These are phyloP conservation scores for Lavandula angustifolia DNA, from an alignment of 257 asterid genomes.

Conservation along the genomic window DNA sequence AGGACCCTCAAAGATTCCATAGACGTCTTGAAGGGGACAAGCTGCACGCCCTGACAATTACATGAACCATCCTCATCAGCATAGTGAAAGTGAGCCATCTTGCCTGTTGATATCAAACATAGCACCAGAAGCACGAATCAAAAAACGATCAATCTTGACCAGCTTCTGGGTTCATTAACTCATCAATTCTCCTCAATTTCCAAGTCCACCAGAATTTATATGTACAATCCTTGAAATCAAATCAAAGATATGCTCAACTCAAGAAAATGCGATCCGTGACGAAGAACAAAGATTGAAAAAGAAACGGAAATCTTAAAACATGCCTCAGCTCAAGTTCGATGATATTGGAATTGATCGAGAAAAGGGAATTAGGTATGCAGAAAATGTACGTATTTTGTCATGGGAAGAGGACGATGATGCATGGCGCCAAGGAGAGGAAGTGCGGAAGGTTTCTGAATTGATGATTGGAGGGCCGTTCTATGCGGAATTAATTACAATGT, in stretches of 20 bases:
- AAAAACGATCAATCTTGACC: slow-evolving; percentile 18
- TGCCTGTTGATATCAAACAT: not conserved
- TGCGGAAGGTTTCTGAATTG: slow-evolving; percentile 15
- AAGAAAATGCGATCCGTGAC: not conserved
- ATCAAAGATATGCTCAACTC: slow-evolving; percentile 10
- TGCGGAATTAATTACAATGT: slow-evolving; percentile 10
- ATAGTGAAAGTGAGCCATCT: slow-evolving; percentile 52
- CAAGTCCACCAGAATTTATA: not conserved
- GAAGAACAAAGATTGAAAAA: slow-evolving; percentile 9
- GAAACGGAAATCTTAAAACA: not conserved
- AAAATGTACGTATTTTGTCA: slow-evolving; percentile 5
- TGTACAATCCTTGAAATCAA: not conserved
- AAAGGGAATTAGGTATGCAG: not conserved
- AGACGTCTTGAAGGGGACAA: slow-evolving; percentile 72
- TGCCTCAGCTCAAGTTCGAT: slow-evolving; percentile 1
- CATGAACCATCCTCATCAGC: slow-evolving; percentile 53
- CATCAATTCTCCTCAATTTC: slow-evolving; percentile 11
- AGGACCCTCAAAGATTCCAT: slow-evolving; percentile 46
- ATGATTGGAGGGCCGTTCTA: slow-evolving; percentile 34
- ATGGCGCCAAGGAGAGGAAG: slow-evolving; percentile 14
- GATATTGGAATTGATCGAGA: not conserved
- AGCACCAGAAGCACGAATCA: slow-evolving; percentile 7
- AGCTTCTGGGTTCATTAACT: slow-evolving; percentile 15
- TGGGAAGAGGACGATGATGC: slow-evolving; percentile 4
- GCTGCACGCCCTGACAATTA: slow-evolving; percentile 62